Evolutionary conservation across 306 rosid genomes (phyloP).

Genomic region (Quercus agrifolia): DNA sequence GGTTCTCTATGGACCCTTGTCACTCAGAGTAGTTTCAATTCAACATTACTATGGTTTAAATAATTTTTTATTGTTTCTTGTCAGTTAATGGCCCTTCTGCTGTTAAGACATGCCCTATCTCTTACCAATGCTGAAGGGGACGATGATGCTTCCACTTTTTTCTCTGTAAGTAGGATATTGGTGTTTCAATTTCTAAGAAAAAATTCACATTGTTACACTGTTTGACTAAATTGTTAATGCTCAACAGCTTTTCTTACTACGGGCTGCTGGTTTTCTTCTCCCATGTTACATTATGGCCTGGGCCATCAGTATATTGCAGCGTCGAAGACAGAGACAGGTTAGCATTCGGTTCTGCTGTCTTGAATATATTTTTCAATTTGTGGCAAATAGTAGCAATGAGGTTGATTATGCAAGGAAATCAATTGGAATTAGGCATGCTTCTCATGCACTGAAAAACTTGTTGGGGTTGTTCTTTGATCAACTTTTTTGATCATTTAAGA

Average conservation of each 20-base stretch:
- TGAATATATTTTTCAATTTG: not conserved
- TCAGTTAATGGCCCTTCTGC: constrained; percentile 62
- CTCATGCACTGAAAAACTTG: not conserved
- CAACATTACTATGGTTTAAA: not conserved
- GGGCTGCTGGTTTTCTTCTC: constrained; percentile 60
- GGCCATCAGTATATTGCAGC: constrained; percentile 58
- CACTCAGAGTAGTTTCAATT: too few relatives aligned
- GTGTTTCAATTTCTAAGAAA: not conserved
- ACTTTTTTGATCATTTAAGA: constrained; percentile 3
- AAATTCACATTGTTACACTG: not conserved
- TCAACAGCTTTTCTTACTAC: constrained; percentile 54
- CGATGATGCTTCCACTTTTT: constrained; percentile 44
- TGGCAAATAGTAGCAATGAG: not conserved
- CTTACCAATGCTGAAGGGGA: constrained; percentile 44
- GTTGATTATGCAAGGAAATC: not conserved
- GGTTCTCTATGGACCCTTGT: not conserved
- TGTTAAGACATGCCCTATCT: constrained; percentile 49
- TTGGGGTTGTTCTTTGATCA: not conserved
- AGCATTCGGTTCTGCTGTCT: constrained; percentile 21
- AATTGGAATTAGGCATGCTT: constrained; percentile 8
- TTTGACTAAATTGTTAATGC: constrained; percentile 16
- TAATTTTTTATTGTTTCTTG: constrained; percentile 1
- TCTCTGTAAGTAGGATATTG: constrained; percentile 44
- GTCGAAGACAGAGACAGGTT: constrained; percentile 63
- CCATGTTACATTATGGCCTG: constrained; percentile 59